These are phyloP conservation scores for Stephania yunnanensis DNA, from an alignment of 164 flowering plant species.

Conservation along the genomic window DNA sequence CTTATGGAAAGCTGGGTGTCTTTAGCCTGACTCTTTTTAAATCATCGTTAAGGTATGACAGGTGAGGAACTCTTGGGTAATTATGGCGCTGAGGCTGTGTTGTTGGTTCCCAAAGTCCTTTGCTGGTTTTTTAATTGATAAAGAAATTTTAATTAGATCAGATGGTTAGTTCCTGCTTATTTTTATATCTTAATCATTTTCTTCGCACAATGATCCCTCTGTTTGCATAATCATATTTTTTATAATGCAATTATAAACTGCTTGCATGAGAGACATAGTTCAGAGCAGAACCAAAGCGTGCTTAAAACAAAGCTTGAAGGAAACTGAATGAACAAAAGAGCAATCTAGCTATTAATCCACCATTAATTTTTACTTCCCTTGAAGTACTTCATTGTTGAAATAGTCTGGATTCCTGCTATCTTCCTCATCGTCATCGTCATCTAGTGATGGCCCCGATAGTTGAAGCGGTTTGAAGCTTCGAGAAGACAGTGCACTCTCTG, in stretches of 20 bases:
- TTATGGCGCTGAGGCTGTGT: not conserved
- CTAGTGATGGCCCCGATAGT: slow-evolving; percentile 26
- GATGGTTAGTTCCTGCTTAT: not conserved
- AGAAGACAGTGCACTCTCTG: slow-evolving; percentile 29
- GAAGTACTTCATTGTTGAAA: slow-evolving; percentile 31
- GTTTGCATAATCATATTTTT: not conserved
- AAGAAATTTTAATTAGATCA: not conserved
- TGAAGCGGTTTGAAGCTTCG: slow-evolving; percentile 45
- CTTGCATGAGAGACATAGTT: not conserved
- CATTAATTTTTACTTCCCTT: slow-evolving; percentile 4
- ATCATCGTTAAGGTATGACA: too few species aligned
- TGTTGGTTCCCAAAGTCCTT: not conserved
- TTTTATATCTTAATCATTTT: not conserved
- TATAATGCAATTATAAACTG: not conserved
- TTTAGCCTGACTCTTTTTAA: too few species aligned
- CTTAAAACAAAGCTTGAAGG: not conserved
- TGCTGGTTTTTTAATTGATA: not conserved
- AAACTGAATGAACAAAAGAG: not conserved
- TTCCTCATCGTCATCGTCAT: slow-evolving; percentile 61
- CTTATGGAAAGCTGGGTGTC: too few species aligned
- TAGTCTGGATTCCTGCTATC: slow-evolving; percentile 32
- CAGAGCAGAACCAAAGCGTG: not conserved
- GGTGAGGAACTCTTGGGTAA: too few species aligned
- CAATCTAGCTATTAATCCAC: not conserved
- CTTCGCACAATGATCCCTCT: not conserved